These are phyloP conservation scores for Ophiosphaerella narmari DNA, from an alignment of 2,329 filamentous ascomycete genomes.

Conservation along the genomic window DNA sequence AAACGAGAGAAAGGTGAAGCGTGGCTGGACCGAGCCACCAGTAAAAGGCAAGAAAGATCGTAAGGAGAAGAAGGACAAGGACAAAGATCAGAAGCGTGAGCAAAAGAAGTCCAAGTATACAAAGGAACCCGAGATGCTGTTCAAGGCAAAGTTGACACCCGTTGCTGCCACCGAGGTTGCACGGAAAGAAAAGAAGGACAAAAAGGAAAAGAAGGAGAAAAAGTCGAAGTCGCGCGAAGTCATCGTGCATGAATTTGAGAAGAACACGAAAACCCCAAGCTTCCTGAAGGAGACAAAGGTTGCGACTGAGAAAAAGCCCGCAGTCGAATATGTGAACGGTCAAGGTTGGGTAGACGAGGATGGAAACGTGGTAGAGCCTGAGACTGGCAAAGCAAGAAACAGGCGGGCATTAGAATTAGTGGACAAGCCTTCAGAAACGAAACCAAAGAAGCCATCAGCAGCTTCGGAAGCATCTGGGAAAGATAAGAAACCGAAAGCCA, in stretches of 20 bases:
- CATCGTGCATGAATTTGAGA: slow-evolving; percentile 86
- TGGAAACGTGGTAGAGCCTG: slow-evolving; percentile 73
- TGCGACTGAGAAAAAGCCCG: slow-evolving; percentile 52
- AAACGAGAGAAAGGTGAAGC: slow-evolving; percentile 77
- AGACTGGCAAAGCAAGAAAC: slow-evolving; percentile 44
- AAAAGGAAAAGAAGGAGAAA: slow-evolving; percentile 64
- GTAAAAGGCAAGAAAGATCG: slow-evolving; percentile 52
- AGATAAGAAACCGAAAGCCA: slow-evolving; percentile 27
- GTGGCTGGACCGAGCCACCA: slow-evolving; percentile 81
- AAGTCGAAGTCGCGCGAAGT: slow-evolving; percentile 59
- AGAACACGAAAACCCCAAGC: slow-evolving; percentile 78
- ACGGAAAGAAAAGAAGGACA: slow-evolving; percentile 49
- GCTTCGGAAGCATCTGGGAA: slow-evolving; percentile 22
- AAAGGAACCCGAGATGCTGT: slow-evolving; percentile 77
- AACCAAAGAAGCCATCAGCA: slow-evolving; percentile 20
- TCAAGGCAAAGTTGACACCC: slow-evolving; percentile 76
- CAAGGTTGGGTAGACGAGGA: slow-evolving; percentile 85
- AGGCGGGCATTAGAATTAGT: slow-evolving; percentile 40
- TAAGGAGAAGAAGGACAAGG: slow-evolving; percentile 55
- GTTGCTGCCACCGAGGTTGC: slow-evolving; percentile 42
- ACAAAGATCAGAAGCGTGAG: slow-evolving; percentile 60
- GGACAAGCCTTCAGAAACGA: slow-evolving; percentile 26
- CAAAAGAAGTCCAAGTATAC: slow-evolving; percentile 77
- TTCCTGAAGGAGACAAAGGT: slow-evolving; percentile 70
- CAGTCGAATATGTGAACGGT: slow-evolving; percentile 74